phyloP scores from a whole-genome alignment of 2,329 filamentous ascomycete genomes.

The Phyllosticta citribraziliensis region DNA sequence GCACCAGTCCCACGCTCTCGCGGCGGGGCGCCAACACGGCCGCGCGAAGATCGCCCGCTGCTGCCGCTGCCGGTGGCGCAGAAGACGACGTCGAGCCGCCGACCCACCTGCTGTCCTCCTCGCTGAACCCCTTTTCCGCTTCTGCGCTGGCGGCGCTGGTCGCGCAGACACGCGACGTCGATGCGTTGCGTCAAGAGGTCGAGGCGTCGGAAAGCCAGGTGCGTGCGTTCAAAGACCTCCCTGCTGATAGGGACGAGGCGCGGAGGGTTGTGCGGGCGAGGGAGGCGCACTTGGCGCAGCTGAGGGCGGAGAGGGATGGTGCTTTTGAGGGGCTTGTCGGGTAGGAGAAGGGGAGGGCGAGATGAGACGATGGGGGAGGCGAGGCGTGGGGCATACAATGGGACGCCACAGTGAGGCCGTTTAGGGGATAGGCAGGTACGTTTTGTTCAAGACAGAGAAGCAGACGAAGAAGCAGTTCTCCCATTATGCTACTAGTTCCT shows the following conservation, averaged over 20 bases:
- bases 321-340: constrained; percentile 67
- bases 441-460: no score
- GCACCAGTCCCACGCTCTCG: not conserved
- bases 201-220: constrained; percentile 1
- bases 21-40: not conserved
- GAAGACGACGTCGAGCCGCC: not conserved
- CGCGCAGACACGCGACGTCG: not conserved
- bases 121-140: not conserved
- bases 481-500: no score
- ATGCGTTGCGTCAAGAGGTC: not conserved
- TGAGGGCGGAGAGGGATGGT: constrained; percentile 56
- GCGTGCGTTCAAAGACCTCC: constrained; percentile 21
- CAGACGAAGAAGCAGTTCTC: no score
- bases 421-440: not conserved
- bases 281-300: constrained; percentile 50
- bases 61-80: not conserved
- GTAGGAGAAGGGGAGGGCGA: not conserved
- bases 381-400: not conserved
- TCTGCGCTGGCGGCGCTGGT: not conserved
- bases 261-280: constrained; percentile 59
- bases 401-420: not conserved
- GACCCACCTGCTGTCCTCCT: not conserved
- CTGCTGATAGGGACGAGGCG: constrained; percentile 60
- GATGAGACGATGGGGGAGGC: not conserved
- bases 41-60: not conserved